phyloP scores from a whole-genome alignment of 176 grass and related monocot genomes.

The Musa beccarii region DNA sequence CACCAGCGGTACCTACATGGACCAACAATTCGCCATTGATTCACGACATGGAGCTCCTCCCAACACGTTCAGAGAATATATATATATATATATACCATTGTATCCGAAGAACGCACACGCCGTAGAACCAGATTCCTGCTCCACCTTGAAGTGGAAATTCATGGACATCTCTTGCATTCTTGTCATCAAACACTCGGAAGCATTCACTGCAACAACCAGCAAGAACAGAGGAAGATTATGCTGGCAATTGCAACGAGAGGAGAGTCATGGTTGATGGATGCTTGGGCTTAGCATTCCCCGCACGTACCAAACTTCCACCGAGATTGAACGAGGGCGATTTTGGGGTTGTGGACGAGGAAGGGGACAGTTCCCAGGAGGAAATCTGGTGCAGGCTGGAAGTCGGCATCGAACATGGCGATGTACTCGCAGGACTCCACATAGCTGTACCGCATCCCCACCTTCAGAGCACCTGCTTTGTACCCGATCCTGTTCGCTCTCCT shows the following conservation, averaged over 20 bases:
- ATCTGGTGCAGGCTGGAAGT: constrained; percentile 68
- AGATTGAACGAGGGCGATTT: constrained; percentile 73
- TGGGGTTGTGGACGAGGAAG: constrained; percentile 75
- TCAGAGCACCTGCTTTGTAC: constrained; percentile 89
- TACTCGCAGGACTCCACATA: constrained; percentile 66
- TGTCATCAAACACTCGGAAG: constrained; percentile 78
- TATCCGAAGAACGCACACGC: constrained; percentile 80
- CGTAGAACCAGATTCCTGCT: constrained; percentile 79
- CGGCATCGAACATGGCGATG: constrained; percentile 90
- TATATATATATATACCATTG: constrained; percentile 36
- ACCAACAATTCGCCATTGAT: background rate
- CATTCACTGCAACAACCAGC: constrained; percentile 42
- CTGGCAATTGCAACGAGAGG: no score
- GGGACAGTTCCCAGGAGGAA: constrained; percentile 67
- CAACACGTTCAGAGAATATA: background rate
- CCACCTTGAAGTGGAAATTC: constrained; percentile 93
- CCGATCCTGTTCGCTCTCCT: constrained; percentile 72
- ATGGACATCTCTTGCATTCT: constrained; percentile 92
- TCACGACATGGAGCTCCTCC: background rate
- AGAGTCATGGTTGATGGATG: no score
- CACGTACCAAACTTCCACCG: constrained; percentile 82
- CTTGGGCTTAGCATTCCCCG: no score
- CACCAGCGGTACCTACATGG: constrained; percentile 74
- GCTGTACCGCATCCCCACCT: constrained; percentile 57
- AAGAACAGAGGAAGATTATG: no score